These are phyloP conservation scores for Serendipita sp. DNA, from an alignment of 768 basidiomycete genomes.

Conservation along the genomic window DNA sequence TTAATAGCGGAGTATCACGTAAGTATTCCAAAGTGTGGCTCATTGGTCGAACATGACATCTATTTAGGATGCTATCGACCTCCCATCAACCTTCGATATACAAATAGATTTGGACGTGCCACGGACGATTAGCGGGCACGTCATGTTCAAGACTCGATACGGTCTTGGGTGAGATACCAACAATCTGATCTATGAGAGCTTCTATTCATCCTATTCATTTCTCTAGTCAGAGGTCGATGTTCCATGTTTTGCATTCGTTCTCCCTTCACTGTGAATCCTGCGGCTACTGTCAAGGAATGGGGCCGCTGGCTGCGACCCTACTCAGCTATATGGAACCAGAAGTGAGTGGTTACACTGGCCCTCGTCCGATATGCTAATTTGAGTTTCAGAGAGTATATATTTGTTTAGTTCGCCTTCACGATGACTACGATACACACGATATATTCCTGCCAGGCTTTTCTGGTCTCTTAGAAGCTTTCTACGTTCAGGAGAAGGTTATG, in stretches of 20 bases:
- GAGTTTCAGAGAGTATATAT: constrained; percentile 47
- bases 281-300: constrained; percentile 99
- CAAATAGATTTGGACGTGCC: constrained; percentile 98
- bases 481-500: constrained; percentile 81
- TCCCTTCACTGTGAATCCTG: constrained; percentile 71
- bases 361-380: background rate
- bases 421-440: constrained; percentile 69
- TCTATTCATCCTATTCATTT: background rate
- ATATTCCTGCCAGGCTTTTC: constrained; percentile 93
- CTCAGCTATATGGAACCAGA: constrained; percentile 88
- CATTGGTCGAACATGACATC: background rate
- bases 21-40: background rate
- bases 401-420: constrained; percentile 73
- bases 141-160: constrained; percentile 89
- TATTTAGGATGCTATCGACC: constrained; percentile 42
- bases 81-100: constrained; percentile 77
- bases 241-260: constrained; percentile 86
- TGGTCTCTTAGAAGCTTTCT: constrained; percentile 88
- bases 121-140: constrained; percentile 84
- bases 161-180: constrained; percentile 61
- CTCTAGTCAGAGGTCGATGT: constrained; percentile 75
- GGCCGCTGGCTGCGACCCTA: constrained; percentile 86
- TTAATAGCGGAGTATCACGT: constrained; percentile 20
- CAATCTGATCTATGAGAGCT: constrained; percentile 1
- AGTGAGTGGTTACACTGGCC: constrained; percentile 15